These are phyloP conservation scores for Globisporangium viniferum DNA, from an alignment of 352 stramenopile genomes.

Conservation along the genomic window DNA sequence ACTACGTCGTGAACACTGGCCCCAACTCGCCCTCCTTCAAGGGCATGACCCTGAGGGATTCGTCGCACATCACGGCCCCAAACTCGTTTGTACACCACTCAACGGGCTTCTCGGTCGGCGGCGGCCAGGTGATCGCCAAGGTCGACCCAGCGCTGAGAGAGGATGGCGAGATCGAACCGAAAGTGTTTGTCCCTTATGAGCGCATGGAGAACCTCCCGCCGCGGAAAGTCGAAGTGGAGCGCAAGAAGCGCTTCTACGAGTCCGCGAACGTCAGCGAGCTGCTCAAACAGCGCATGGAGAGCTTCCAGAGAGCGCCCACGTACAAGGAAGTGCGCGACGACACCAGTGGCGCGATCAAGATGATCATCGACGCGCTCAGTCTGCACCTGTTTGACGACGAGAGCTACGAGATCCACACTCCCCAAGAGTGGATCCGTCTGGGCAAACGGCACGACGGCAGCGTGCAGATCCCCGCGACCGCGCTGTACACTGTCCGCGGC, in stretches of 20 bases:
- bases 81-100: slow-evolving; percentile 35
- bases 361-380: slow-evolving; percentile 55
- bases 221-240: slow-evolving; percentile 66
- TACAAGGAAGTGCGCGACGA: slow-evolving; percentile 44
- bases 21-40: slow-evolving; percentile 29
- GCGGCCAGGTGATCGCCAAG: slow-evolving; percentile 32
- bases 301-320: slow-evolving; percentile 32
- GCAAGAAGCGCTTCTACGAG: slow-evolving; percentile 61
- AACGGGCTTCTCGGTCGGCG: slow-evolving; percentile 44
- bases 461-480: slow-evolving; percentile 68
- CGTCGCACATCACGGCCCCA: slow-evolving; percentile 37
- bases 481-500: slow-evolving; percentile 59
- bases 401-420: slow-evolving; percentile 69
- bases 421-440: slow-evolving; percentile 61
- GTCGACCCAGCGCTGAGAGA: slow-evolving; percentile 42
- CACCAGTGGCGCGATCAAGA: slow-evolving; percentile 43
- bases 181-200: slow-evolving; percentile 70
- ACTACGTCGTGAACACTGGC: slow-evolving; percentile 15
- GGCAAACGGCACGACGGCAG: slow-evolving; percentile 42
- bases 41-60: slow-evolving; percentile 30
- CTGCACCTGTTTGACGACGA: slow-evolving; percentile 80
- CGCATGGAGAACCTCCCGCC: slow-evolving; percentile 48
- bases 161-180: slow-evolving; percentile 63
- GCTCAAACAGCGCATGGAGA: slow-evolving; percentile 41
- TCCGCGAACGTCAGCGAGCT: slow-evolving; percentile 40